Evolutionary conservation across 371 early-diverging fungal species (phyloP), one percentile per base, ranked within the genome.

Genomic region (Mucor mucedo): DNA sequence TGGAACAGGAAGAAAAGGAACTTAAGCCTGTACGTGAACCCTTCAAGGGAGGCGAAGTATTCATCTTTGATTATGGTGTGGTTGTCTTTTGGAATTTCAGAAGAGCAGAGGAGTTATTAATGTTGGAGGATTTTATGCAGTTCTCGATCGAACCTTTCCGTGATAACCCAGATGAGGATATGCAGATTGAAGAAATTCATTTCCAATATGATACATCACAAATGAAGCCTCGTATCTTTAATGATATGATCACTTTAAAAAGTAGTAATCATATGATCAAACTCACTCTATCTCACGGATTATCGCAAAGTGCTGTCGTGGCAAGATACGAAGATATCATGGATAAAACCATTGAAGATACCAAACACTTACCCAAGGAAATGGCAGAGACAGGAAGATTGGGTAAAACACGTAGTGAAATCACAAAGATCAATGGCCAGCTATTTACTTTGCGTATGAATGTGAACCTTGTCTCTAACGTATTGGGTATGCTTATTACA

Each of bases 41-140:
- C 7, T 86, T 85, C 55, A 79, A 72, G 56, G 87, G 87, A 29
- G 91, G 91, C 48, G 93, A 93, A 67, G 74, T 92, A 10, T 93
- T 92, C 62, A 77, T 91, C 52, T 97, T 96, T 69, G 96, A 96
- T 66, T 96, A 96, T 69, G 96, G 98, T 30, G 96, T 96, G 6
- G 91, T 94, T 2, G 97, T 97, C 1, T 89, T 96, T 64, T 98
- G 98, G 98, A 96, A 95, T 39, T 89, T 98, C 69, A 86, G 87
- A n/a, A 88, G 92, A 58, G 83, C 82, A 32, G 93, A 96, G 64
- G 98, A 97, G 71, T 60, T 82, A 28, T 71, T 83, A 62, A 84
- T 95, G 68, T 71, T 97, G 60, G 79, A 80, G n/a, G 89, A 92
- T 55, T 69, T 94, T n/a, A 68, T 80, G 40, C 72, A 83, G 50